Evolutionary conservation across 441 rosid species (phyloP), one percentile per base, ranked within the genome.

Genomic region (Erodium trifolium): DNA sequence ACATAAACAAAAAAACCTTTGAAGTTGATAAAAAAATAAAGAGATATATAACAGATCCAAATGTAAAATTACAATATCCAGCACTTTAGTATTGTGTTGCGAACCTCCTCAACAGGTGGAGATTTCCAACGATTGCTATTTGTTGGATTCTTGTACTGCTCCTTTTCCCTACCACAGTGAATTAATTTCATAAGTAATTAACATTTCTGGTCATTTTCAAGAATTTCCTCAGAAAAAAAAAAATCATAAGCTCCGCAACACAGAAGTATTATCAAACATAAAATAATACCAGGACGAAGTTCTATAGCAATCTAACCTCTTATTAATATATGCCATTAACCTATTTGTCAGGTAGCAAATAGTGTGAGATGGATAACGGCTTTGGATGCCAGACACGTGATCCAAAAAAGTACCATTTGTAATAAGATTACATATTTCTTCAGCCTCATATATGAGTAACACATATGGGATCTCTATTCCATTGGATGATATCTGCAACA

Each of bases 101-200:
- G 41, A 63, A 92, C 98, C 98, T 92, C 95, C 79, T 95, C 98
- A 41, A 92, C 77, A 7, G 93, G 93, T 65, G 98, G 97, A 73
- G 86, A 80, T 75, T 75, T 85, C 97, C 98, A 88, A 37, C 81
- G 73, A 73, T 34, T 73, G 63, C 65, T 76, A 69, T 71, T 83
- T 73, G 78, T 84, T 2, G 83, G 86, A 75, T 83, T 85, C 82
- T 88, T 92, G 86, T 88, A 90, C 69, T 83, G 90, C 73, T 86
- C 95, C 75, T 85, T 88, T 82, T 89, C 98, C 86, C 97, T 95
- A 70, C 27, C 64, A 75, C 39, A 82, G 73, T 70, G 62, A 65
- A 68, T 31, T 19, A 27, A 66, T 73, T 69, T 34, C 31, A 47
- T 47, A 45, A 10, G 3, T 47, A 12, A 11, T 12, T 47, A 47